These are phyloP conservation scores for Wickerhamomyces sp. DNA, from an alignment of 1,139 yeast genomes.

Conservation along the genomic window DNA sequence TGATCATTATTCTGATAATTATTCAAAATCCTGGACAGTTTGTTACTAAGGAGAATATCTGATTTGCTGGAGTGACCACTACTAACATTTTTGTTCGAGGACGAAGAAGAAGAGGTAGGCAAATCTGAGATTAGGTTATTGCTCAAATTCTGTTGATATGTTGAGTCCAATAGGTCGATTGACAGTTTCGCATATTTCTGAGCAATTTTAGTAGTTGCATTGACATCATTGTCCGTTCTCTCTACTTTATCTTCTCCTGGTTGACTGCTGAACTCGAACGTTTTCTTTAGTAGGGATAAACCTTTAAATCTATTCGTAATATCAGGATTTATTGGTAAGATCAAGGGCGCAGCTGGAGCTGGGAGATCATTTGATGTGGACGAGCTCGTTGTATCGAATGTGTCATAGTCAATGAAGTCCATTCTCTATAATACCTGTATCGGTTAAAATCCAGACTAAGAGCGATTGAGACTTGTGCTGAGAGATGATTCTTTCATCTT, in stretches of 20 bases:
- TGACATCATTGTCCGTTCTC: background rate
- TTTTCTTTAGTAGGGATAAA: conserved; percentile 15
- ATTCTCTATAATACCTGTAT: conserved; percentile 4
- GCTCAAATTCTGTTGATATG: background rate
- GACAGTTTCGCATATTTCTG: conserved; percentile 22
- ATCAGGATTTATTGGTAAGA: conserved; percentile 18
- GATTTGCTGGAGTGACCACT: conserved; percentile 7
- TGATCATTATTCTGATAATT: conserved; percentile 42
- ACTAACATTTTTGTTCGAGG: background rate
- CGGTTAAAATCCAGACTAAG: too few species aligned
- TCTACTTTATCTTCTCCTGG: background rate
- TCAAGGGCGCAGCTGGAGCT: conserved; percentile 24
- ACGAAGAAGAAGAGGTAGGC: conserved; percentile 5
- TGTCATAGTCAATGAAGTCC: conserved; percentile 24
- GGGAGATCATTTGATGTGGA: conserved; percentile 8
- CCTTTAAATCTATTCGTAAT: conserved; percentile 20
- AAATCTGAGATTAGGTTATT: conserved; percentile 9
- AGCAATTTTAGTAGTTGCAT: conserved; percentile 13
- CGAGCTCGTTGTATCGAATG: conserved; percentile 7
- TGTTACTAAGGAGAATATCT: conserved; percentile 35
- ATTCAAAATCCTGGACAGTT: conserved; percentile 48
- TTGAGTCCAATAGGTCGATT: conserved; percentile 14
- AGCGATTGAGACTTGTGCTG: too few species aligned
- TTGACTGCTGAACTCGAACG: background rate
- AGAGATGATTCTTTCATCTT: too few species aligned